Evolutionary conservation across 2,329 filamentous ascomycete genomes (phyloP).

Genomic region (Colletotrichum costaricense): DNA sequence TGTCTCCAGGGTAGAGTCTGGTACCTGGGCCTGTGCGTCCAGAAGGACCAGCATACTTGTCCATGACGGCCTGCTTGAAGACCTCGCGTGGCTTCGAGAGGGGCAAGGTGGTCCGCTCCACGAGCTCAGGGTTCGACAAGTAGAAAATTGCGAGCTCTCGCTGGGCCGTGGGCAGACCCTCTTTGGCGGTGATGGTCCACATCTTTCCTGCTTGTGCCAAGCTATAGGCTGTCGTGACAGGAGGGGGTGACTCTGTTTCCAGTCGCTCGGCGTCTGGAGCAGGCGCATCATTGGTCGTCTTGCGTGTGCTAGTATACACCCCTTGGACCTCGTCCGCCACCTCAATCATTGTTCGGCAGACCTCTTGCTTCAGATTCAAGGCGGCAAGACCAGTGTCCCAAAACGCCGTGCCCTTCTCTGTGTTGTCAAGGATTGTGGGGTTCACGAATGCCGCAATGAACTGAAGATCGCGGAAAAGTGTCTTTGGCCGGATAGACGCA

Average conservation of each 20-base stretch:
- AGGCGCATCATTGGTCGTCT: constrained; percentile 49
- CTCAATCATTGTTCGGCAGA: constrained; percentile 82
- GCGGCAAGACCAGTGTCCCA: constrained; percentile 91
- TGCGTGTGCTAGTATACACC: constrained; percentile 74
- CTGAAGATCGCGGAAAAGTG: constrained; percentile 84
- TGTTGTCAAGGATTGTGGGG: constrained; percentile 68
- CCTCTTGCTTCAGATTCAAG: constrained; percentile 87
- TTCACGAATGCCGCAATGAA: constrained; percentile 77
- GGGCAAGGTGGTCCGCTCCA: constrained; percentile 83
- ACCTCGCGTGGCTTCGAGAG: constrained; percentile 87
- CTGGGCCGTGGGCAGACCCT: constrained; percentile 89
- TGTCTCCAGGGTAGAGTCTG: constrained; percentile 37
- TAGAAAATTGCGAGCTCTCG: constrained; percentile 95
- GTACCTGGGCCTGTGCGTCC: constrained; percentile 34
- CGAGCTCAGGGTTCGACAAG: constrained; percentile 88
- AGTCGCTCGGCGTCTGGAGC: constrained; percentile 38
- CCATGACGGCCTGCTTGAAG: constrained; percentile 90
- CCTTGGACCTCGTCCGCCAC: constrained; percentile 66
- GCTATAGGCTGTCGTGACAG: constrained; percentile 71
- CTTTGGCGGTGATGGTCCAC: constrained; percentile 93
- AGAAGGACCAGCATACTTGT: constrained; percentile 64
- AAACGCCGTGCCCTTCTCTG: constrained; percentile 81
- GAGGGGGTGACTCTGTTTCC: constrained; percentile 50
- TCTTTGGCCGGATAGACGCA: constrained; percentile 77
- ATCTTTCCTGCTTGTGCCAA: constrained; percentile 87